These are phyloP conservation scores for Suillus lakei DNA, from an alignment of 768 basidiomycete genomes.

Conservation along the genomic window DNA sequence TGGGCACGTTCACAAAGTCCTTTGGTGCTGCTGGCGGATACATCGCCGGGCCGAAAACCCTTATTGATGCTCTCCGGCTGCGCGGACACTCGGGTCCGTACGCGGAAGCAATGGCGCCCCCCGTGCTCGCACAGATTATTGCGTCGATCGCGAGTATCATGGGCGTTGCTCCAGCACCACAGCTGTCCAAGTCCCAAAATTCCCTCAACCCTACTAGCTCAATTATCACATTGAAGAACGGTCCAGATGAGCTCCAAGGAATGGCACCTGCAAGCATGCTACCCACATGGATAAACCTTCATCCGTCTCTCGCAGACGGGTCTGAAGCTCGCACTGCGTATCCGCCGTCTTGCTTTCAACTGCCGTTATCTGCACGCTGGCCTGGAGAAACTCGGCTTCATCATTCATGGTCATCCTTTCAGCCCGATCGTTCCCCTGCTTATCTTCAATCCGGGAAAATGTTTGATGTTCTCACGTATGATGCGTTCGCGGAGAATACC, in stretches of 20 bases:
- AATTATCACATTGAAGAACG: conserved; percentile 27
- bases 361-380: conserved; percentile 88
- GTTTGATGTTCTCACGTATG: conserved; percentile 88
- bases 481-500: conserved; percentile 72
- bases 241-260: conserved; percentile 59
- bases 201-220: conserved; percentile 40
- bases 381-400: conserved; percentile 91
- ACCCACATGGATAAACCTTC: conserved; percentile 81
- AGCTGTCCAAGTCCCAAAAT: conserved; percentile 35
- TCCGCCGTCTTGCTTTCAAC: conserved; percentile 94
- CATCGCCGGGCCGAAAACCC: conserved; percentile 79
- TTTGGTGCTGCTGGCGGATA: conserved; percentile 96
- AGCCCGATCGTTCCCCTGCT: conserved; percentile 94
- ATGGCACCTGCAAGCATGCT: conserved; percentile 67
- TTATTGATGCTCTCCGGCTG: conserved; percentile 83
- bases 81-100: conserved; percentile 83
- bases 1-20: conserved; percentile 98
- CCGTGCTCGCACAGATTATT: conserved; percentile 91
- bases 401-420: conserved; percentile 90
- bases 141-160: conserved; percentile 97
- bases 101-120: conserved; percentile 89
- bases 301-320: conserved; percentile 76
- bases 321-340: conserved; percentile 80
- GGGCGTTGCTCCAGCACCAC: conserved; percentile 63
- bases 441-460: conserved; percentile 92